These are phyloP conservation scores for Elsinoe fawcettii DNA, from an alignment of 2,329 filamentous ascomycete species.

Conservation along the genomic window DNA sequence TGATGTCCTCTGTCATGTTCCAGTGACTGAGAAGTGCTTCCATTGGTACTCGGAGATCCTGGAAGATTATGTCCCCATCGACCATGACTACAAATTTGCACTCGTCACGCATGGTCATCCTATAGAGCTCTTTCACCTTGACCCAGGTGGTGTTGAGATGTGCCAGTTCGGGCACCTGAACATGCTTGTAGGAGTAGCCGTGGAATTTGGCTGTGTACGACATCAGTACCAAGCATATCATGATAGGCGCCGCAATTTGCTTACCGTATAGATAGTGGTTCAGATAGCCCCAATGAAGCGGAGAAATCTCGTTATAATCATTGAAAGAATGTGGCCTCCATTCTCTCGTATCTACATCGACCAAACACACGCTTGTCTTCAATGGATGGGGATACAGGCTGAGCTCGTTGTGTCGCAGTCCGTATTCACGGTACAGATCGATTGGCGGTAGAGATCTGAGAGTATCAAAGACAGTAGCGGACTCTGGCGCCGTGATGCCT, in stretches of 20 bases:
- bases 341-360: slow-evolving; percentile 1
- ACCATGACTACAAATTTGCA: slow-evolving; percentile 40
- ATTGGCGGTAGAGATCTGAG: neutral
- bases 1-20: slow-evolving; percentile 35
- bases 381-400: neutral
- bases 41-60: slow-evolving; percentile 37
- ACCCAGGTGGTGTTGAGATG: slow-evolving; percentile 43
- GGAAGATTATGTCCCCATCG: slow-evolving; percentile 39
- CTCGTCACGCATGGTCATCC: slow-evolving; percentile 18
- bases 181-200: slow-evolving; percentile 44
- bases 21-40: slow-evolving; percentile 45
- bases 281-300: neutral
- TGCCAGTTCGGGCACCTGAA: slow-evolving; percentile 36
- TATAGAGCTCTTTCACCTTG: slow-evolving; percentile 35
- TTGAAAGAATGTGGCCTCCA: neutral
- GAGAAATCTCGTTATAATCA: neutral
- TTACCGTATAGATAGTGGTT: slow-evolving; percentile 36
- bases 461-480: neutral
- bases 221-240: neutral
- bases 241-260: neutral
- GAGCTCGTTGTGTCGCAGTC: neutral
- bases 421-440: slow-evolving; percentile 4
- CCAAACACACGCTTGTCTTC: neutral
- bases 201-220: slow-evolving; percentile 35
- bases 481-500: neutral